A percentile compares a stretch with the other conserved stretches of the same genome.
Conservation (phyloP, 768 basidiomycete genomes). For the Lactarius sanguifluus region DNA sequence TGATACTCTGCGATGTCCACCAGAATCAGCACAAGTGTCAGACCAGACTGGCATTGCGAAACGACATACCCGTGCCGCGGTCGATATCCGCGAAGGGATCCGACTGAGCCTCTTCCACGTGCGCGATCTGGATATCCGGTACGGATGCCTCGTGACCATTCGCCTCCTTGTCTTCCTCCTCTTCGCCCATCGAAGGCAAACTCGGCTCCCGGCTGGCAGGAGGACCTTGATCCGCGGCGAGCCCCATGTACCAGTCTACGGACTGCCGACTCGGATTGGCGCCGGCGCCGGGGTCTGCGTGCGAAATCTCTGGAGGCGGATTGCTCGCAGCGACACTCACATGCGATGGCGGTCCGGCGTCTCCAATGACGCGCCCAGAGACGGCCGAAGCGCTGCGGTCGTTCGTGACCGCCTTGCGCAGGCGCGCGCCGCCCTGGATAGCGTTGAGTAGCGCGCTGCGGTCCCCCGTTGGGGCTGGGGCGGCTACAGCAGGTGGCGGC, state of each 20-base stretch:
- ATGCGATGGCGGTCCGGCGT: conserved; percentile 66
- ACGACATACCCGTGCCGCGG: conserved; percentile 52
- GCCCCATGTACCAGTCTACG: conserved; percentile 88
- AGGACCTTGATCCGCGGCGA: conserved; percentile 69
- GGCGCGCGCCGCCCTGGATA: conserved; percentile 72
- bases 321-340: conserved; percentile 50
- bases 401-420: conserved; percentile 76
- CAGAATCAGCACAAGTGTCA: conserved; percentile 17
- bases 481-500: conserved; percentile 33
- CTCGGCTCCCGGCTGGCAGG: conserved; percentile 36
- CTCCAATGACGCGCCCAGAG: conserved; percentile 79
- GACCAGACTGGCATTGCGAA: neutral
- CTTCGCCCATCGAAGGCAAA: conserved; percentile 57
- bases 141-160: conserved; percentile 37
- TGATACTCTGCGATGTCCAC: conserved; percentile 53
- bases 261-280: conserved; percentile 51
- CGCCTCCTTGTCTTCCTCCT: conserved; percentile 53
- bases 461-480: conserved; percentile 46
- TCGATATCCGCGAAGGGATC: conserved; percentile 76
- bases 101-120: conserved; percentile 37
- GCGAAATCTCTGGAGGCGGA: conserved; percentile 41
- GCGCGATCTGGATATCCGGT: conserved; percentile 59
- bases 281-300: conserved; percentile 42
- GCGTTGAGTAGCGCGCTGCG: conserved; percentile 68
- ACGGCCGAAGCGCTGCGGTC: conserved; percentile 74